Evolutionary conservation across 2,329 filamentous ascomycete species (phyloP).

Genomic region (Exserohilum rostratum): DNA sequence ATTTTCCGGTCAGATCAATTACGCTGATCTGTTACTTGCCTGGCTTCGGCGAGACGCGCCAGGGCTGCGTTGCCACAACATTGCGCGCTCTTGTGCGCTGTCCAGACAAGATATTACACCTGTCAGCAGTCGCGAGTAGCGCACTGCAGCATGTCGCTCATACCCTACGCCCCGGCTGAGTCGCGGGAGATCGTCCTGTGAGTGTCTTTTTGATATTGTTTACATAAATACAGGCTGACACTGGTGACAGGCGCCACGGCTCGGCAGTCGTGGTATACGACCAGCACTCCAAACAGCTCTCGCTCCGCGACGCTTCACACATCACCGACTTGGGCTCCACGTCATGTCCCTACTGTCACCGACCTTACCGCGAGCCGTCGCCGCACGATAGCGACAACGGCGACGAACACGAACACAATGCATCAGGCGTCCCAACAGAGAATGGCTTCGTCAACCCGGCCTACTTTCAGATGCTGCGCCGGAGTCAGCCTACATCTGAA

Average conservation of each 20-base stretch:
- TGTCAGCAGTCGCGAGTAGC: too few species aligned
- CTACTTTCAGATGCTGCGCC: constrained; percentile 92
- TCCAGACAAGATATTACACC: too few species aligned
- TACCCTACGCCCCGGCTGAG: constrained; percentile 75
- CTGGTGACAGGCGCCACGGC: constrained; percentile 74
- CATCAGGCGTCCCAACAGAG: constrained; percentile 41
- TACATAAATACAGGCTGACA: constrained; percentile 18
- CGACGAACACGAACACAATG: constrained; percentile 42
- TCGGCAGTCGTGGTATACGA: constrained; percentile 93
- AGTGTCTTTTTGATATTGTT: constrained; percentile 44
- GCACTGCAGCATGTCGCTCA: constrained; percentile 69
- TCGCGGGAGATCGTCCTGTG: constrained; percentile 82
- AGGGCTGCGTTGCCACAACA: neutral
- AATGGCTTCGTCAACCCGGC: constrained; percentile 84
- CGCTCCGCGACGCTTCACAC: constrained; percentile 70
- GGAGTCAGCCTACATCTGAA: constrained; percentile 60
- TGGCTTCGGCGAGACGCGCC: neutral
- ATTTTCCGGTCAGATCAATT: constrained; percentile 5
- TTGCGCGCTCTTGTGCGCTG: constrained; percentile 11
- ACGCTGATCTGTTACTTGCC: constrained; percentile 3
- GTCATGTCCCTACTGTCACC: constrained; percentile 91
- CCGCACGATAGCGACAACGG: constrained; percentile 40
- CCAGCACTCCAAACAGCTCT: constrained; percentile 80
- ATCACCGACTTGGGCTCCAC: constrained; percentile 61
- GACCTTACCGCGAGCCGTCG: constrained; percentile 63